Evolutionary conservation across 192 early-diverging fungal species (phyloP), one percentile per base, ranked within the genome.

Genomic region (Rhizoclosmatium globosum): DNA sequence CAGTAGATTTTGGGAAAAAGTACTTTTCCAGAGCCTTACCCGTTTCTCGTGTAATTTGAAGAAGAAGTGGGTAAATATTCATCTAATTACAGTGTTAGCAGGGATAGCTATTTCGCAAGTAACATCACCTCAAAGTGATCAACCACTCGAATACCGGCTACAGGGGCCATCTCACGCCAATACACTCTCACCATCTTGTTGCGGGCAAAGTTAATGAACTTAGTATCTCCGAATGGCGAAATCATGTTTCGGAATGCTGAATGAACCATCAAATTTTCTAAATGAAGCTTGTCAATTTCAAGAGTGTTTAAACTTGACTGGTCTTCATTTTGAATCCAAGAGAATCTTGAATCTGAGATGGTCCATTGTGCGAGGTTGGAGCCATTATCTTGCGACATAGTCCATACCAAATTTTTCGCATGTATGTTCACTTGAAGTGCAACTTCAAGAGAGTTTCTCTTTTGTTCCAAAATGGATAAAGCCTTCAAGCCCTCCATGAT

Each of bases 181-280:
- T 92, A 93, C 17, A 96, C 91, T 39, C 96, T 87, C 1, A 98
- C 81, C 94, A 97, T 96, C 81, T 96, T 97, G 58, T 97, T 91
- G 15, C 91, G 86, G 41, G 88, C 87, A 79, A 94, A 95, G 72
- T 96, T 92, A 4, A 91, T 85, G 67, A 58, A 79, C 44, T 86
- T 82, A 17, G 84, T 76, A 23, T 89, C 80, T 3, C 84, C 82
- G 66, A 85, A 85, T 7, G 85, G 74, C 9, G 80, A 71, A 58
- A 90, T 74, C 19, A 90, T 77, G 6, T 88, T 82, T 61, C 76
- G 60, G 77, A 87, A 88, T 4, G 38, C 44, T 15, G 65, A 64
- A 42, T 43, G 58, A 9, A 70, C 41, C n/a, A 57, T 43, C 75
- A 88, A 60, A 76, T 95, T 95, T 47, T 91, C 90, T 23, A 96